Conservation (phyloP, 495 filamentous ascomycete genomes). For the Annulohypoxylon nitens region DNA sequence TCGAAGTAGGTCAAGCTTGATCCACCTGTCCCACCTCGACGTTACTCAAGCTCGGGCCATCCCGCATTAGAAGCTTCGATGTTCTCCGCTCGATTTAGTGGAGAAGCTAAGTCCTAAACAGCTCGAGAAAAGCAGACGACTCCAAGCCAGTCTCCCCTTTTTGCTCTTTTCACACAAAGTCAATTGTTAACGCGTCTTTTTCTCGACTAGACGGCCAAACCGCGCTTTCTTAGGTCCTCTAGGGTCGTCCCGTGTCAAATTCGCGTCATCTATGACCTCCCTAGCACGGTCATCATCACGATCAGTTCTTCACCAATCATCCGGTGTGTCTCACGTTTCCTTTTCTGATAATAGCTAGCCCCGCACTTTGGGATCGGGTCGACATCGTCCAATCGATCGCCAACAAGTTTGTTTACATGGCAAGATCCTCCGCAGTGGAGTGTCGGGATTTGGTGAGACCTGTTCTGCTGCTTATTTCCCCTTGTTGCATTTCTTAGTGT, state of each 20-base stretch:
- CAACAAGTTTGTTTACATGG: constrained; percentile 23
- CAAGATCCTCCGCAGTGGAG: constrained; percentile 41
- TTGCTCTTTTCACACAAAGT: not conserved
- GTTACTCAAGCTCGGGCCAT: constrained; percentile 29
- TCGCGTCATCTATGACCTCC: constrained; percentile 5
- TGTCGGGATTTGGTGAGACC: constrained; percentile 30
- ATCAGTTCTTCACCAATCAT: constrained; percentile 33
- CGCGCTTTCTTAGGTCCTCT: constrained; percentile 13
- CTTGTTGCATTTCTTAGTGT: constrained; percentile 14
- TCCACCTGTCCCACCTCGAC: not conserved
- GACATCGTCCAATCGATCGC: constrained; percentile 29
- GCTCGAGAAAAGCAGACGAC: not conserved
- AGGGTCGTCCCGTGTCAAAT: constrained; percentile 11
- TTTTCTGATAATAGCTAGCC: constrained; percentile 25
- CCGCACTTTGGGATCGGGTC: constrained; percentile 26
- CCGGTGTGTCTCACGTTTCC: constrained; percentile 27
- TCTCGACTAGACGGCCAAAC: constrained; percentile 3
- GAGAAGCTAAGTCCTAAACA: not conserved
- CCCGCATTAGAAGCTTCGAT: constrained; percentile 8
- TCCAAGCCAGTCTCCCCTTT: constrained; percentile 14
- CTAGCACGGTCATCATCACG: constrained; percentile 2
- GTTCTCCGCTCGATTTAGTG: not conserved
- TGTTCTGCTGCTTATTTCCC: constrained; percentile 10
- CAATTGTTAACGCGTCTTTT: constrained; percentile 24
- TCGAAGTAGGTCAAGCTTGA: not conserved